These are phyloP conservation scores for Torulaspora indica DNA, from an alignment of 805 yeast genomes.

Conservation along the genomic window DNA sequence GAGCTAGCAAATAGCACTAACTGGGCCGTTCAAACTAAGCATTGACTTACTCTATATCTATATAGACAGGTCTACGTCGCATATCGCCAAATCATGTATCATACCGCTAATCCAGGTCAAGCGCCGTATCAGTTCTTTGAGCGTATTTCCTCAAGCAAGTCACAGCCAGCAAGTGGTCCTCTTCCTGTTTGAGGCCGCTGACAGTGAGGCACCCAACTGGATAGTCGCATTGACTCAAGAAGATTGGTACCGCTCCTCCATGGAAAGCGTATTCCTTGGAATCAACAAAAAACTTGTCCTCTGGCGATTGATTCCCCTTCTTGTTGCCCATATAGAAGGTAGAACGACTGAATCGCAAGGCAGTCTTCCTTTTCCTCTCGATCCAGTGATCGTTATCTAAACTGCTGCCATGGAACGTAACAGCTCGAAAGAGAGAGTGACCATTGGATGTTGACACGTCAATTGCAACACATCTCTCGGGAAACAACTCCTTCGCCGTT, in stretches of 20 bases:
- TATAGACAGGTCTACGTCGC: neutral
- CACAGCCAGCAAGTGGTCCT: constrained; percentile 49
- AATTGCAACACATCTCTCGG: constrained; percentile 41
- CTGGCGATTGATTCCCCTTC: constrained; percentile 34
- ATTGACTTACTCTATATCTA: neutral
- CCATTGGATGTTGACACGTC: constrained; percentile 46
- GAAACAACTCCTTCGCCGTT: constrained; percentile 30
- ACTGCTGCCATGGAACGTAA: constrained; percentile 37
- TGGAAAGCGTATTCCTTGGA: constrained; percentile 46
- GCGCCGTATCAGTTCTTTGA: constrained; percentile 10
- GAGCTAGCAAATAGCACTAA: neutral
- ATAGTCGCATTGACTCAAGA: constrained; percentile 32
- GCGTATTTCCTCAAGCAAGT: constrained; percentile 19
- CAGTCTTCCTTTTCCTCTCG: constrained; percentile 46
- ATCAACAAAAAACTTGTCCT: constrained; percentile 41
- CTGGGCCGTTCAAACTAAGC: neutral
- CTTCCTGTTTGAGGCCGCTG: constrained; percentile 52
- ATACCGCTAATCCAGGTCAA: constrained; percentile 16
- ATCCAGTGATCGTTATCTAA: constrained; percentile 56
- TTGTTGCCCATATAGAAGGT: constrained; percentile 46
- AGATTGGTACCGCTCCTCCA: constrained; percentile 55
- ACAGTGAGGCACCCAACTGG: constrained; percentile 48
- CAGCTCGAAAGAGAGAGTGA: constrained; percentile 43
- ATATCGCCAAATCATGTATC: neutral
- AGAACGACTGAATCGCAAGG: constrained; percentile 44